Base-by-base conservation (phyloP, 495 filamentous ascomycete genomes). In the Parmelia sp. region DNA sequence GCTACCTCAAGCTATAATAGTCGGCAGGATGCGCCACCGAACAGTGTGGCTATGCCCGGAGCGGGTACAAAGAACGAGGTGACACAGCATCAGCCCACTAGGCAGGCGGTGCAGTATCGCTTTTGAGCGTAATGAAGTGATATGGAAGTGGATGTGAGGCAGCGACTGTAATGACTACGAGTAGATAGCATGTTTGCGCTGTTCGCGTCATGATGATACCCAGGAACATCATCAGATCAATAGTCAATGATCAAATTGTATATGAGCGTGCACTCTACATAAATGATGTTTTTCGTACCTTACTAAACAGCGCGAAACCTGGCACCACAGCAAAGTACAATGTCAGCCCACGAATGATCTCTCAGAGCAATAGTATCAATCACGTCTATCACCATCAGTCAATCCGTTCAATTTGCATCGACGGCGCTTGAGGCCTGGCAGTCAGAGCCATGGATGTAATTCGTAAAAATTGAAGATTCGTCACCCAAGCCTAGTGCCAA, bases 61-160 rank as follows among this genome's bases (percentile, higher is more conserved):
- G 55, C 19, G 23, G 60, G 45, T 27, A 19, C 21, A n/a, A 31
- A 59, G 5, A 63, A 57, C 19, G 57, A 58, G 42, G 33, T 53
- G 27, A 25, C 33, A 23, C 57, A 64, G 27, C 51, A 33, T 62
- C 45, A 61, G 57, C 63, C 42, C 10, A 23, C 49, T 40, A 59
- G 45, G 63, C 47, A 60, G 58, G 27, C 45, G 23, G 66, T 58
- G 44, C 65, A 59, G 37, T 67, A 67, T 60, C 66, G 61, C 58
- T 66, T 66, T 37, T 66, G 36, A 58, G 10, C 7, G 27, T 33
- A 21, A 55, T 19, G 17, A 21, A 53, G 25, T 31, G 27, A 12
- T 15, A 19, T 19, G 11, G 27, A 53, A 5, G 12, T 55, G 11
- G 29, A 55, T 33, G 21, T 6, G 9, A 6, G 29, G 29, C 15